Evolutionary conservation across 139 green algal genomes (phyloP).

Genomic region (Micractinium conductrix): DNA sequence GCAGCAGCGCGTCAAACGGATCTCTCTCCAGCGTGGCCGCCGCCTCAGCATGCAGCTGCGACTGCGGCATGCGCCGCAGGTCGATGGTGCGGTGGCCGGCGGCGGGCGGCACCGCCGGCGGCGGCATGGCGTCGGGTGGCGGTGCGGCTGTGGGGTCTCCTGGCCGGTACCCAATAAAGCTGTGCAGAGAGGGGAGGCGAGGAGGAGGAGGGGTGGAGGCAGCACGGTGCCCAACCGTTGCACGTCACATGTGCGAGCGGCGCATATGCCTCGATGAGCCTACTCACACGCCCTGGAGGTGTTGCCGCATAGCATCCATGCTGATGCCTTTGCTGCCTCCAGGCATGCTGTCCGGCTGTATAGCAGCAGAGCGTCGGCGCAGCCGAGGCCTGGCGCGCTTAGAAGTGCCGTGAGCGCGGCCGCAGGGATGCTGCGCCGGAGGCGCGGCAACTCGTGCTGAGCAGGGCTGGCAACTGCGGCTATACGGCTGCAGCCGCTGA

Average conservation of each 20-base stretch:
- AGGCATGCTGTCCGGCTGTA: too few species aligned
- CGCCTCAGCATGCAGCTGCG: slow-evolving; percentile 9
- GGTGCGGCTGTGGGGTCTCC: slow-evolving; percentile 24
- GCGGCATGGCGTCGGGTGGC: slow-evolving; percentile 12
- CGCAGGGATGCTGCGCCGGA: too few species aligned
- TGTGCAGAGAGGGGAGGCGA: background rate
- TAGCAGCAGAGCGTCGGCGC: too few species aligned
- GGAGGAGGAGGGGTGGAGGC: background rate
- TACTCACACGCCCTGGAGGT: slow-evolving; percentile 28
- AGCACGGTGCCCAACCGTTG: background rate
- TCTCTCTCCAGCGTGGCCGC: slow-evolving; percentile 14
- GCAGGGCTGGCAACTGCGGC: too few species aligned
- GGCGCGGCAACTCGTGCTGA: too few species aligned
- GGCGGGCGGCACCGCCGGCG: background rate
- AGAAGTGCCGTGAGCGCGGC: too few species aligned
- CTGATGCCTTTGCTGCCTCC: background rate
- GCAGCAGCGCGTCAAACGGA: slow-evolving; percentile 27
- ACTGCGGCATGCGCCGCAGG: slow-evolving; percentile 5
- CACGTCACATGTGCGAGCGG: background rate
- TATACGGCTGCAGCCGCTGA: too few species aligned
- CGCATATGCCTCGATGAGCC: background rate
- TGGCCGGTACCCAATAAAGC: slow-evolving; percentile 32
- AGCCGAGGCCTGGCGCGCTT: too few species aligned
- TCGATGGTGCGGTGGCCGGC: background rate
- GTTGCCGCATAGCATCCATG: slow-evolving; percentile 13